Base-by-base conservation (phyloP, 306 rosid species). In the Cicer judaicum region DNA sequence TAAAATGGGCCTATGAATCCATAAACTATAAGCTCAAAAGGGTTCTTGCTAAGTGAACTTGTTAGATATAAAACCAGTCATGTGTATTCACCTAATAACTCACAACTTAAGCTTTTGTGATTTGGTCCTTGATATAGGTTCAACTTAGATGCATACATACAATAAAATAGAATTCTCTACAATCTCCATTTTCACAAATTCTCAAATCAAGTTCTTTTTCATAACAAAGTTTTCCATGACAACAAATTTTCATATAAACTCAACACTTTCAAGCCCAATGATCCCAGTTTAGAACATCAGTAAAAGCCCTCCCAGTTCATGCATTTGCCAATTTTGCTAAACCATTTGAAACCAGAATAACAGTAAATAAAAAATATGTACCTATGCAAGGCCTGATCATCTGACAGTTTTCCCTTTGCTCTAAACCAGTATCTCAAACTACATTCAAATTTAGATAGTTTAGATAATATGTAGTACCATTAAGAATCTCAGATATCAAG, bases 321-420 rank as follows among this genome's bases (percentile, higher is more conserved):
- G 41, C 72, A 79, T 15, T 53, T 61, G 55, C 66, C 18, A 29
- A 64, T 65, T 66, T 75, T 10, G 56, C 64, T 13, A 74, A 59
- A 67, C 62, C 66, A 71, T 46, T 42, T 24, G 7, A 59, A 79
- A 77, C 55, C 1, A 18, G 76, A 47, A 19, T 21, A 67, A 75
- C 40, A 67, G 16, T 50, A 43, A 14, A 73, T 62, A 73, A 38
- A 68, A 63, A 48, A 59, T 75, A 67, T 64, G 29, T 71, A 94
- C 98, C 97, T 88, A 76, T 94, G 98, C 93, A 94, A 79, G 64
- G 98, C 97, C 79, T 86, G 96, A 85, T 94, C 98, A 85, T 91
- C 97, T 59, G 98, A 88, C 75, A 94, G 89, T 69, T 84, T 87
- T 74, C 96, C 98, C 70, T 65, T 91, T 44, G 98, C 95, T 86